Evolutionary conservation across 2,329 filamentous ascomycete genomes (phyloP), one percentile per base, ranked within the genome.

Genomic region (Ilyonectria sp.): DNA sequence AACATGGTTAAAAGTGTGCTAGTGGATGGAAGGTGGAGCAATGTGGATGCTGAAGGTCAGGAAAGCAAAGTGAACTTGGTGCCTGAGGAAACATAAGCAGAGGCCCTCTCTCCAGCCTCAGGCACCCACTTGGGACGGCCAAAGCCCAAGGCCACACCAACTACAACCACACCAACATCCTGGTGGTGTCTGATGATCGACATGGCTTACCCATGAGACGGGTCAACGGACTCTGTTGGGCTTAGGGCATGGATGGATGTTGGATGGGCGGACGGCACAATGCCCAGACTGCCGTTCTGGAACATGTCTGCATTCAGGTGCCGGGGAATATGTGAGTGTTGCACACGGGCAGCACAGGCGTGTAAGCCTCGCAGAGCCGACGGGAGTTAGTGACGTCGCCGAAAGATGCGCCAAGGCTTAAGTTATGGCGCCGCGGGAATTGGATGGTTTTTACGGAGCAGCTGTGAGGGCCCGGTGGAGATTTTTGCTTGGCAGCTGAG

Each of bases 351-450:
- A 43, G 40, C n/a, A 17, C 15, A 13, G 31, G 47, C 29, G 26
- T n/a, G 13, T 31, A 29, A 50, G 26, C 26, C 26, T 50, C 26
- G 5, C 47, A 50, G 29, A 17, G 33, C 43, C 15, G 37, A 26
- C 21, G 21, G 21, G 21, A 21, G 21, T 21, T 21, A 58, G 19
- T 61, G 52, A 59, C 50, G 37, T 46, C 37, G 44, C 19, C 40
- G 49, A 43, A 19, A 9, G n/a, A 21, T 33, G 31, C 47, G 61
- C 54, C 61, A 53, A 53, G 37, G 6, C 26, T 17, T n/a, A n/a
- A n/a, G n/a, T n/a, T 35, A 44, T 33, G 26, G 49, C 19, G 23
- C 26, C n/a, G 19, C 58, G 58, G 49, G 63, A 65, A 65, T 61
- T 65, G 63, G 11, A 31, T 65, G 57, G 35, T 57, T 61, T 57